Base-by-base conservation (phyloP, 2,329 filamentous ascomycete genomes). In the Aspergillus brunneoviolaceus region DNA sequence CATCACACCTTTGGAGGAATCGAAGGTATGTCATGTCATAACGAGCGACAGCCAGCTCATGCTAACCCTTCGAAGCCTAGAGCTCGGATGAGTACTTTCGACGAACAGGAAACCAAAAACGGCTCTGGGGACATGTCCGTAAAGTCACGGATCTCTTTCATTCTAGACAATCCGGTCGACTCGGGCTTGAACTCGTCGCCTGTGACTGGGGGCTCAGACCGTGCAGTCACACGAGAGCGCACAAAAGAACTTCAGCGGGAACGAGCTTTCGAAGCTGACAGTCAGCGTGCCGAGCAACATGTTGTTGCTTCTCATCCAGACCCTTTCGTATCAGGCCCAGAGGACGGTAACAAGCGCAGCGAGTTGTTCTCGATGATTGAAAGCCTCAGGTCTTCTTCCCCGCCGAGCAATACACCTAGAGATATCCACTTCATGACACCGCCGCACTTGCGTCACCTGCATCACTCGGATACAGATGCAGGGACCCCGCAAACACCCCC, bases 301-400 rank as follows among this genome's bases (percentile, higher is more conserved):
- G 85, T 88, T 2, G 78, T 86, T 0, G 88, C 94, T 51, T 83
- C 85, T 31, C 85, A 87, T 12, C 85, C 87, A 0, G 80, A 82
- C 0, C 77, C 82, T 3, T 76, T 81, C 4, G 74, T 77, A 14
- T 76, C 74, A 0, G 71, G 73, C 21, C 66, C 70, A 3, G 87
- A 91, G 58, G 91, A 89, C 0, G 91, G 95, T 67, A 76, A 87
- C 53, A 91, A 96, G 71, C 82, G 82, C 50, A 75, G 76, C 9
- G 86, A 89, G 63, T 84, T 84, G 25, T 84, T 85, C 5, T 82
- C 82, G 0, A 79, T 94, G 63, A 94, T 92, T 66, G 82, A 89
- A 1, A 85, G 88, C 21, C 81, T 93, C 27, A 81, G 81, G 31
- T 88, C 87, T 14, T 74, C 74, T 12, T 74, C 74, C 3, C 66